Base-by-base conservation (phyloP, 2,329 filamentous ascomycete species). In the Zymoseptoria crescenta region DNA sequence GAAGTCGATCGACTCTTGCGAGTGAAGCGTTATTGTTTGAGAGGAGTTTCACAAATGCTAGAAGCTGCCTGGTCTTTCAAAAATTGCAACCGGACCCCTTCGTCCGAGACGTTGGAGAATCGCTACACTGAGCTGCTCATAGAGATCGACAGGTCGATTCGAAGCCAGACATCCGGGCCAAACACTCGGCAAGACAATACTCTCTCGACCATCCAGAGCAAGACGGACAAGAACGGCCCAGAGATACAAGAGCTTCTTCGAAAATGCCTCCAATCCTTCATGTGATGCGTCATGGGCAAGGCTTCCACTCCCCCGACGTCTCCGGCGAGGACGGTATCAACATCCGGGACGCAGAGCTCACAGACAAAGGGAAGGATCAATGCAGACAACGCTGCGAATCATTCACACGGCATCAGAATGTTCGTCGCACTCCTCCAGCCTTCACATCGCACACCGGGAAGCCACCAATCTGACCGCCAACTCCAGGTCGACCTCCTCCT, bases 271-370 rank as follows among this genome's bases (percentile, higher is more conserved):
- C 67, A 7, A 59, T 65, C 41, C 27, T 69, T 13, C 66, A 70
- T 59, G 54, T 70, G 9, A 69, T 71, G 66, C 63, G 69, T 35
- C 69, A 71, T 60, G 69, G 66, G 1, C 67, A 70, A 64, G 69
- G 69, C 41, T 70, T 62, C 49, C 69, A 71, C 57, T 65, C 62
- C 10, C 53, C 57, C 24, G 65, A 60, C 20, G 64, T 70, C 52
- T 58, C 61, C 1, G 35, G 35, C 35, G 61, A 64, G 24, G 60
- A 71, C 16, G 69, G 69, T 13, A 62, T 67, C 51, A 52, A 63
- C 41, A 63, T 71, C 8, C 64, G 60, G 8, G 69, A 71, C 53
- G 66, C 69, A 10, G 49, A 55, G 10, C 59, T 70, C 20, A 71
- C 69, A 28, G 62, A 63, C 7, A 56, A 67, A 27, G 69, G 69